phyloP scores from a whole-genome alignment of 441 rosid species.

The Pelargonium myrrhifolium region DNA sequence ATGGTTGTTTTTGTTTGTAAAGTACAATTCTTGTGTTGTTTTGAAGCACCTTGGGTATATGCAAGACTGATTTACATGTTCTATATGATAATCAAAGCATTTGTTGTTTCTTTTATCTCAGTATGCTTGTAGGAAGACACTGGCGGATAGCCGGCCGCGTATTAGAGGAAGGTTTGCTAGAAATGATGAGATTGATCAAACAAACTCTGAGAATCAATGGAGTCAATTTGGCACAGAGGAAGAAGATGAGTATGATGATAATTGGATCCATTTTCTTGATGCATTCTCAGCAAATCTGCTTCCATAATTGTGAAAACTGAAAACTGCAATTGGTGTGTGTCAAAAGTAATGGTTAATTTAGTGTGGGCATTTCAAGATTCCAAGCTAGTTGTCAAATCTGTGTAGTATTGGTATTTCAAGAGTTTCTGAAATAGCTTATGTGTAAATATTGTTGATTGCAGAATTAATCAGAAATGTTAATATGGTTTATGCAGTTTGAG shows the following conservation, averaged over 20 bases:
- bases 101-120: conserved; percentile 14
- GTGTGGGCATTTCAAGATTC: not conserved
- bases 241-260: conserved; percentile 52
- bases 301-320: conserved; percentile 20
- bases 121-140: conserved; percentile 91
- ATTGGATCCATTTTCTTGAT: conserved; percentile 62
- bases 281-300: conserved; percentile 46
- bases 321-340: not conserved
- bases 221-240: conserved; percentile 36
- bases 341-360: not conserved
- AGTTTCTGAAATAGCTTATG: too few relatives aligned
- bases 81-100: not conserved
- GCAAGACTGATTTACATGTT: not conserved
- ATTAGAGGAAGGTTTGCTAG: conserved; percentile 85
- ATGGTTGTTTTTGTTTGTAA: not conserved
- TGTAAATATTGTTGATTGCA: not conserved
- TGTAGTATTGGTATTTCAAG: too few relatives aligned
- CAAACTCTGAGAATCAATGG: conserved; percentile 40
- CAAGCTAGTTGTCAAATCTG: not conserved
- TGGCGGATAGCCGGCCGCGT: conserved; percentile 92
- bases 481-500: not conserved
- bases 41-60: too few relatives aligned
- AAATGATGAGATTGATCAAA: conserved; percentile 58
- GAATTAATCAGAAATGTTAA: conserved; percentile 1
- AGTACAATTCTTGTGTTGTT: not conserved